Conservation (phyloP, 2,329 filamentous ascomycete genomes). For the Pseudocercospora ulei region DNA sequence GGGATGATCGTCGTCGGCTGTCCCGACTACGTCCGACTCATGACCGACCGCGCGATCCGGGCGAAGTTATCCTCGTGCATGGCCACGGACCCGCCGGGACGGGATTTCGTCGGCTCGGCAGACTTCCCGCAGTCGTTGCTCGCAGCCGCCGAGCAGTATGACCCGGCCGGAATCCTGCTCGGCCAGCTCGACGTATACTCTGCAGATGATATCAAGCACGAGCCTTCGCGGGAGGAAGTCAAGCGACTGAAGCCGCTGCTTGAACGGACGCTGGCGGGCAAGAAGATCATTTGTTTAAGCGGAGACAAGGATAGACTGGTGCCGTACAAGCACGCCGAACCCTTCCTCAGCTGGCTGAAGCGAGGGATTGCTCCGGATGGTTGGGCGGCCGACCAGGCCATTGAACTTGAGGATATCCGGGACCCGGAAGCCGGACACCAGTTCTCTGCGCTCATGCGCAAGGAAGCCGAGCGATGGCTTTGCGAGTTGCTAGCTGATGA, state of each 20-base stretch:
- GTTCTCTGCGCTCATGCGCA: conserved; percentile 59
- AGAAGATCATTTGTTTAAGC: conserved; percentile 55
- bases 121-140: conserved; percentile 67
- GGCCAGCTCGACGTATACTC: conserved; percentile 31
- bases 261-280: conserved; percentile 42
- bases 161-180: conserved; percentile 68
- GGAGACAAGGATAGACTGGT: conserved; percentile 63
- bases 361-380: conserved; percentile 37
- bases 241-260: conserved; percentile 35
- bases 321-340: conserved; percentile 52
- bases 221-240: conserved; percentile 40
- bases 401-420: conserved; percentile 55
- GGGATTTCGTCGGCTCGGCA: conserved; percentile 60
- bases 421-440: conserved; percentile 60
- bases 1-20: conserved; percentile 77
- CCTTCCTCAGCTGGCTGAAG: conserved; percentile 55
- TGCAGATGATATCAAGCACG: conserved; percentile 28
- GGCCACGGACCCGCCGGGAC: conserved; percentile 46
- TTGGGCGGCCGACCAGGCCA: conserved; percentile 48
- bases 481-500: conserved; percentile 35
- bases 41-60: conserved; percentile 66
- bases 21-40: conserved; percentile 73
- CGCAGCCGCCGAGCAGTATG: conserved; percentile 52
- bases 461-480: conserved; percentile 57
- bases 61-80: conserved; percentile 51